Evolutionary conservation across 768 basidiomycete species (phyloP).

Genomic region (Stropharia rugosoannulata): DNA sequence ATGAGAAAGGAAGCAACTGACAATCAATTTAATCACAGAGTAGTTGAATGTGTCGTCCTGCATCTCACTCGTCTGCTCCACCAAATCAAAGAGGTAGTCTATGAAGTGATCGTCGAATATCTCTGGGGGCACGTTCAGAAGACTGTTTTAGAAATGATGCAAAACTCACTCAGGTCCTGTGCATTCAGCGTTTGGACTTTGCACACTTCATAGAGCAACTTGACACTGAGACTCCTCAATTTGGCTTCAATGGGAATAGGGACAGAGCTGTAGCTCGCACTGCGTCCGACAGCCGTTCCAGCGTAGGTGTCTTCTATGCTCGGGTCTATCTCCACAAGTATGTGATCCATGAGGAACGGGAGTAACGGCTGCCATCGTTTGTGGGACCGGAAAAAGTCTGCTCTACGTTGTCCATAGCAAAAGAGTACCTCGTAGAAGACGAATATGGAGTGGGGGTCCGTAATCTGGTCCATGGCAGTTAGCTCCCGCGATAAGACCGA

Average conservation of each 20-base stretch:
- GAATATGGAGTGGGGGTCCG: slow-evolving; percentile 82
- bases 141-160: not conserved
- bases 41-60: slow-evolving; percentile 95
- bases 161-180: slow-evolving; percentile 72
- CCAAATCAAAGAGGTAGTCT: slow-evolving; percentile 87
- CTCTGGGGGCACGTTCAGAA: slow-evolving; percentile 37
- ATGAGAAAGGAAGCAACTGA: slow-evolving; percentile 35
- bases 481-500: too few relatives aligned
- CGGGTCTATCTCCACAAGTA: slow-evolving; percentile 78
- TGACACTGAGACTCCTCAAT: slow-evolving; percentile 67
- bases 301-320: slow-evolving; percentile 65
- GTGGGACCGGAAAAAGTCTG: slow-evolving; percentile 72
- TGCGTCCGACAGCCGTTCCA: slow-evolving; percentile 38
- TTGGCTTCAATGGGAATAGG: slow-evolving; percentile 83
- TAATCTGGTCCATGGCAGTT: slow-evolving; percentile 48
- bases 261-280: slow-evolving; percentile 34
- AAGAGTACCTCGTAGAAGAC: slow-evolving; percentile 80
- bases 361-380: slow-evolving; percentile 83
- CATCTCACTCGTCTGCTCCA: slow-evolving; percentile 87
- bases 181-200: slow-evolving; percentile 81
- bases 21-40: slow-evolving; percentile 91
- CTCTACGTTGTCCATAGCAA: slow-evolving; percentile 66
- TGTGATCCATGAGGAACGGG: slow-evolving; percentile 82
- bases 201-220: slow-evolving; percentile 89
- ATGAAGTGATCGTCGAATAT: slow-evolving; percentile 84